Percentiles rank a stretch among this genome's conserved stretches.
phyloP scores from a whole-genome alignment of 1,284 basidiomycete species.

The Omphalotus olearius region DNA sequence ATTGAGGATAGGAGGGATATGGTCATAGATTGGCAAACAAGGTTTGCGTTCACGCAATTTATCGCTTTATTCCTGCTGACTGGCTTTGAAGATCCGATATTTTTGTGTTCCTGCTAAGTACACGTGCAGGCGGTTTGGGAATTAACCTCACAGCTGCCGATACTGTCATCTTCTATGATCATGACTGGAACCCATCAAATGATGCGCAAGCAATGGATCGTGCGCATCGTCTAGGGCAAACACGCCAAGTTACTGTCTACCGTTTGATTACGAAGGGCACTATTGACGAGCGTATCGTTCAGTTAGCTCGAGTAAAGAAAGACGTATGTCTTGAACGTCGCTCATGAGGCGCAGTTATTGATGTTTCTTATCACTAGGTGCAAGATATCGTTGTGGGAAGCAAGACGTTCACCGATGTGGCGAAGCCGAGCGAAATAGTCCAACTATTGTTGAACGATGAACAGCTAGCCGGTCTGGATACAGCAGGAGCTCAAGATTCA shows the following conservation, averaged over 20 bases:
- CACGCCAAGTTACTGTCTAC: conserved; percentile 98
- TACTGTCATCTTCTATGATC: conserved; percentile 98
- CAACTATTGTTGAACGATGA: conserved; percentile 95
- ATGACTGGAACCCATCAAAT: conserved; percentile 99
- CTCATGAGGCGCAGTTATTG: neutral
- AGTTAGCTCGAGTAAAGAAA: conserved; percentile 93
- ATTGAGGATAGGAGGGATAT: conserved; percentile 97
- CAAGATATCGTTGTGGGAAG: conserved; percentile 99
- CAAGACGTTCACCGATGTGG: conserved; percentile 88
- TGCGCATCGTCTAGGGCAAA: conserved; percentile 97
- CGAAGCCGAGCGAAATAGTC: conserved; percentile 96
- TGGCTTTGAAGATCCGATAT: conserved; percentile 72
- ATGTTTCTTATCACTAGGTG: conserved; percentile 47
- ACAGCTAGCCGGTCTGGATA: conserved; percentile 66
- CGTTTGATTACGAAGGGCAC: conserved; percentile 95
- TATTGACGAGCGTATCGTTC: conserved; percentile 97
- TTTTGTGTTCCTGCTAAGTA: conserved; percentile 95
- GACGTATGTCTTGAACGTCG: conserved; percentile 54
- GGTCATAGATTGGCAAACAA: conserved; percentile 99
- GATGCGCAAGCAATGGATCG: conserved; percentile 99
- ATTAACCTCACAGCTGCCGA: conserved; percentile 99
- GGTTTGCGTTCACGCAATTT: conserved; percentile 44
- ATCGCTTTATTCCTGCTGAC: conserved; percentile 10
- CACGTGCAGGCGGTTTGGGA: conserved; percentile 94
- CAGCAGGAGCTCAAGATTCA: conserved; percentile 33